Evolutionary conservation across 1,139 yeast genomes (phyloP).

Genomic region (Taphrina wiesneri): DNA sequence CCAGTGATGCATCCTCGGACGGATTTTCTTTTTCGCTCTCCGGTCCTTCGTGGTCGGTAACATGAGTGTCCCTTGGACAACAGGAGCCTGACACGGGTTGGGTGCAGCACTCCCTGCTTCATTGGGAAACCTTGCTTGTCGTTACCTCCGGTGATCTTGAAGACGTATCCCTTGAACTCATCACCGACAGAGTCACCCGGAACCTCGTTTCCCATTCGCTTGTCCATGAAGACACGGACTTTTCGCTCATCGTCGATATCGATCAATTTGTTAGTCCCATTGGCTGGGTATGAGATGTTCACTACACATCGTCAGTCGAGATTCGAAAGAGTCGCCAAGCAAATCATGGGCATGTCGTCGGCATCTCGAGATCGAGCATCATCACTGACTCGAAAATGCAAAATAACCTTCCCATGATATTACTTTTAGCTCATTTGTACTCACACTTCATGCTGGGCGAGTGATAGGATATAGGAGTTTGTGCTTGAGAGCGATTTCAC

Average conservation of each 20-base stretch:
- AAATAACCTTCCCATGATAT: neutral
- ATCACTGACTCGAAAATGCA: neutral
- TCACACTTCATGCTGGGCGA: conserved; percentile 32
- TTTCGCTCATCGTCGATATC: conserved; percentile 99
- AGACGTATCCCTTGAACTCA: conserved; percentile 98
- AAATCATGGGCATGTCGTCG: neutral
- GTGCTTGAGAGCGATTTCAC: neutral
- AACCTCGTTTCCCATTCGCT: conserved; percentile 99
- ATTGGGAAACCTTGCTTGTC: conserved; percentile 99
- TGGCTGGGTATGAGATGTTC: conserved; percentile 99
- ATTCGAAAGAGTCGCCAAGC: neutral
- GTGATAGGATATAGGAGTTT: neutral
- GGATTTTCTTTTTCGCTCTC: conserved; percentile 99
- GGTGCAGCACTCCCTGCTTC: conserved; percentile 96
- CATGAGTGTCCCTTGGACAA: conserved; percentile 94
- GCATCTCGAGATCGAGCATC: neutral
- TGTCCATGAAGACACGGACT: conserved; percentile 97
- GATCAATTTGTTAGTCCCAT: conserved; percentile 98
- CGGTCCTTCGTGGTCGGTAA: conserved; percentile 99
- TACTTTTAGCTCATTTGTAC: neutral
- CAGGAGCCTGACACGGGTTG: conserved; percentile 98
- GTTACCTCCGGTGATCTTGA: conserved; percentile 99
- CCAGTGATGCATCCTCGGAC: conserved; percentile 99
- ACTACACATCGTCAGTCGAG: conserved; percentile 18
- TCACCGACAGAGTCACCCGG: conserved; percentile 98